Evolutionary conservation across 176 grass and related monocot species (phyloP), one percentile per base, ranked within the genome.

Genomic region (Puya raimondii): DNA sequence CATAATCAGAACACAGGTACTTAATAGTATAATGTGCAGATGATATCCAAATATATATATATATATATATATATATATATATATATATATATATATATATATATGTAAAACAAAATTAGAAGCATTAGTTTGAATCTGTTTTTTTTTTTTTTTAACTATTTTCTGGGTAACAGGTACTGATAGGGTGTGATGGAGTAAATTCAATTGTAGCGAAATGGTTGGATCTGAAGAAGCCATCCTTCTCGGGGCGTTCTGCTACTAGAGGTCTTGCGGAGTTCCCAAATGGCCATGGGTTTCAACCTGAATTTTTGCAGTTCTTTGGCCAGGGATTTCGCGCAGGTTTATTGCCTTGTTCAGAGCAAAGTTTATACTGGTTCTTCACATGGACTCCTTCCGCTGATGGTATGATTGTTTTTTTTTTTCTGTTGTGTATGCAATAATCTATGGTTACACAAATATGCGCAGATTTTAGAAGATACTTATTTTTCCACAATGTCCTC

Each of bases 341-440:
- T 12, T 50, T 85, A n/a, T 0, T 88, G 2, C 86, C 89, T 12
- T 90, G 81, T 68, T 84, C 67, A 47, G 74, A 83, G 0, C 69
- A 42, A 51, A 83, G 74, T 8, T 16, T 90, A 9, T 97, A 90
- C 65, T 92, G 93, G 93, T 97, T 92, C 80, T 85, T 73, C 79
- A 87, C 82, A 9, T 92, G 89, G 84, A 58, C 66, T 61, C 68
- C 86, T 23, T 77, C 79, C 14, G 57, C 63, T 12, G 1, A 84
- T 8, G 80, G 74, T 76, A 5, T 21, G 57, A 23, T 27, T 29
- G 0, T 10, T 17, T 63, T 25, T 10, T n/a, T n/a, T 1, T 14
- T 10, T 2, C 9, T 1, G 33, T 17, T 58, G 5, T 52, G 27
- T 42, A 33, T 21, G 56, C 29, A 49, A 11, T 22, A 15, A 61